Base-by-base conservation (phyloP, 768 basidiomycete species). In the Hygrocybe punicea region DNA sequence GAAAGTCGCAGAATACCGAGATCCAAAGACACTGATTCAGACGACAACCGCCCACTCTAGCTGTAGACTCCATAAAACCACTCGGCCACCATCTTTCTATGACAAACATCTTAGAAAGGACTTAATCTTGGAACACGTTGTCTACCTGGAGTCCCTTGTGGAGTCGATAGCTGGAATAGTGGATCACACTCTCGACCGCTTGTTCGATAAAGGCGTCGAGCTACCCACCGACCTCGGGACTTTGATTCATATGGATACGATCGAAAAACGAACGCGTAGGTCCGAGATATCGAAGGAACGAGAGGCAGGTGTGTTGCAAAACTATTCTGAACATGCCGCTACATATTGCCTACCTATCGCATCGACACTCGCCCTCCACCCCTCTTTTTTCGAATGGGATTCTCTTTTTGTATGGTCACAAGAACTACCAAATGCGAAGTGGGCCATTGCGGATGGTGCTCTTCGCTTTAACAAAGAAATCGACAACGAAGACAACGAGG, bases 11-110 rank as follows among this genome's bases (percentile, higher is more conserved):
- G 19, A 14, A 19, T 42, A 42, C 19, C 14, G 40, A 4, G 40
- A 14, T 4, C 40, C 40, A 4, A 42, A 16, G 6, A 19, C 4
- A 3, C 4, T 19, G 40, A 42, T 19, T 19, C 14, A 14, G 16
- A 14, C 14, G 16, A 42, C 40, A 19, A 16, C 40, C 6, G 19
- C 40, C 16, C 16, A 4, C 19, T 4, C 40, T 42, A 42, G 16
- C 40, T 10, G 10, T 19, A 19, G 40, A 42, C 5, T 42, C 40
- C 14, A 19, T 42, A 14, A 11, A 19, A 19, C 16, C 19, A 42
- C 63, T 59, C 60, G 16, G 51, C 56, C 23, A 61, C 6, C 50
- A 17, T 29, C 50, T n/a, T 51, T 51, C 29, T 36, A 51, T 23
- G 50, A 51, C 24, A 51, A 16, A 23, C 50, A 51, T 51, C 50